These are phyloP conservation scores for Paracamarosporium sp. DNA, from an alignment of 2,329 filamentous ascomycete genomes.

Conservation along the genomic window DNA sequence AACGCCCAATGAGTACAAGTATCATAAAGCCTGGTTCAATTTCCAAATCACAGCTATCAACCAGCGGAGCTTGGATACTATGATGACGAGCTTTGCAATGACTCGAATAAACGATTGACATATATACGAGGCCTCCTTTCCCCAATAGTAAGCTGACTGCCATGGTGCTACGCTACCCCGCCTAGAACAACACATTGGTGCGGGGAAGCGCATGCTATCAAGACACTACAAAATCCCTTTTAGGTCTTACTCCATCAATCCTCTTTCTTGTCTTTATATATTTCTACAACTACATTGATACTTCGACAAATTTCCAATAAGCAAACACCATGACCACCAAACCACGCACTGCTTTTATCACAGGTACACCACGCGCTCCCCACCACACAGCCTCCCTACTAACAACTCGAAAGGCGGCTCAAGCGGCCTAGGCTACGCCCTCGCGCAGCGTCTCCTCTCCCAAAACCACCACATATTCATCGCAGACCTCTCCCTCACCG, in stretches of 20 bases:
- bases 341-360: conserved; percentile 21
- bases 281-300: too few relatives aligned
- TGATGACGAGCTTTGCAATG: too few relatives aligned
- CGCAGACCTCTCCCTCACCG: conserved; percentile 46
- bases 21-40: too few relatives aligned
- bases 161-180: not conserved
- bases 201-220: not conserved
- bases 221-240: not conserved
- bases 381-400: not conserved
- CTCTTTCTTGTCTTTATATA: too few relatives aligned
- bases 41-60: too few relatives aligned
- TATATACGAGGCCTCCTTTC: not conserved
- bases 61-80: too few relatives aligned
- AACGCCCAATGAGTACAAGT: too few relatives aligned
- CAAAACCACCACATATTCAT: conserved; percentile 57
- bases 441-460: conserved; percentile 35
- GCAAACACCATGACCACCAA: not conserved
- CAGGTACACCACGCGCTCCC: conserved; percentile 8
- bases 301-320: not conserved
- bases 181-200: not conserved
- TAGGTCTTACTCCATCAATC: not conserved
- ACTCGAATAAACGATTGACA: not conserved
- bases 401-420: conserved; percentile 23
- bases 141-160: not conserved
- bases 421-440: conserved; percentile 44